These are phyloP conservation scores for Carex scoparia DNA, from an alignment of 176 grass and related monocot species.

Conservation along the genomic window DNA sequence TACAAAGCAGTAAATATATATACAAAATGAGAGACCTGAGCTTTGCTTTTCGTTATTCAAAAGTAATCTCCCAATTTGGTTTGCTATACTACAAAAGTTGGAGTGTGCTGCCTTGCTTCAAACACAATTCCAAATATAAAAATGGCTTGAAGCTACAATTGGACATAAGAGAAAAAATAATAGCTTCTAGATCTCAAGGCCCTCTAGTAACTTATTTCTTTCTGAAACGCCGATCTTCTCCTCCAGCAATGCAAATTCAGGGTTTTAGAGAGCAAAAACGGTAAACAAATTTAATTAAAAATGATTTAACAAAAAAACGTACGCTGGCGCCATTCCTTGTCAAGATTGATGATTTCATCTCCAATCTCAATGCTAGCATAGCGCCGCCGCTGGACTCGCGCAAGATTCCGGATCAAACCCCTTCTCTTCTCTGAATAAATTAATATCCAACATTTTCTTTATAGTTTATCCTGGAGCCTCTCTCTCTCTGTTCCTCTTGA, in stretches of 20 bases:
- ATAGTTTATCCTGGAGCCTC: not conserved
- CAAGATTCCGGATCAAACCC: conserved; percentile 48
- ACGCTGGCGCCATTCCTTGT: conserved; percentile 79
- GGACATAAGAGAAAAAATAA: not conserved
- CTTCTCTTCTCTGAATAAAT: conserved; percentile 76
- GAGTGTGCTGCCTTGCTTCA: not conserved
- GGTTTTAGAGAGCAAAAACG: not conserved
- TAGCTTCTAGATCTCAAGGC: not conserved
- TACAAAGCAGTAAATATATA: not conserved
- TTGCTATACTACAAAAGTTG: not conserved
- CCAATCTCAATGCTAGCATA: conserved; percentile 50
- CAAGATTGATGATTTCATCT: conserved; percentile 74
- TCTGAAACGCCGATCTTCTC: not conserved
- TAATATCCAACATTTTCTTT: conserved; percentile 61
- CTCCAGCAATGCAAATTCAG: not conserved
- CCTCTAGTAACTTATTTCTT: not conserved
- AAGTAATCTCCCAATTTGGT: not conserved
- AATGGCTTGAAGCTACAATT: not conserved
- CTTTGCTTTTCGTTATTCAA: not conserved
- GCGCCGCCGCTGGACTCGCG: conserved; percentile 70
- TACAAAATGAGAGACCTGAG: not conserved
- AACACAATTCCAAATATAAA: not conserved
- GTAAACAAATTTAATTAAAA: not conserved
- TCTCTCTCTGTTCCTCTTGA: not conserved
- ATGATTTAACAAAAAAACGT: not conserved